phyloP scores from a whole-genome alignment of 2,329 filamentous ascomycete species.

The Colletotrichum sp. region DNA sequence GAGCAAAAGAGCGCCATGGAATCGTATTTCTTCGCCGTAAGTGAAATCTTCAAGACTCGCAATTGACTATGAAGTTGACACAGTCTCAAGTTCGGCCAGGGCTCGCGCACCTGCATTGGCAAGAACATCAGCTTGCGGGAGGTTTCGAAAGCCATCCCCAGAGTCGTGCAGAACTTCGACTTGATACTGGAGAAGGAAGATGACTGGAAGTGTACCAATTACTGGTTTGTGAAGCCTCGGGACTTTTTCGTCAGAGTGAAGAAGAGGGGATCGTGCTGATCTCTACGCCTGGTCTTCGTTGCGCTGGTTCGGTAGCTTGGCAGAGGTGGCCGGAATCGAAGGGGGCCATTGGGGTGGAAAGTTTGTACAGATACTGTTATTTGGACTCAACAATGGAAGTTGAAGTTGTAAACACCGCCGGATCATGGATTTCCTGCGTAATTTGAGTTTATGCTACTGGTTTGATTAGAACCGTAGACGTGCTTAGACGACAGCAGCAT shows the following conservation, averaged over 20 bases:
- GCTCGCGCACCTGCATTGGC: slow-evolving; percentile 54
- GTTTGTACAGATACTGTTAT: neutral
- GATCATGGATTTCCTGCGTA: no score
- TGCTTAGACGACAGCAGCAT: neutral
- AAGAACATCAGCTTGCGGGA: slow-evolving; percentile 40
- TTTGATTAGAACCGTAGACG: neutral
- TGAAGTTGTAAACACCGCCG: no score
- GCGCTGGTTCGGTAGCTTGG: neutral
- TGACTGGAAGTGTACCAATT: neutral
- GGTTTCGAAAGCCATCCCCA: slow-evolving; percentile 45
- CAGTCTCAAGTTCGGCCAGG: slow-evolving; percentile 50
- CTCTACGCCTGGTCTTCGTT: neutral
- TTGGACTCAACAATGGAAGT: neutral
- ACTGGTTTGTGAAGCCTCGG: neutral
- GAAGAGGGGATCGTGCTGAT: neutral
- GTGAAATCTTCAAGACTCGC: neutral
- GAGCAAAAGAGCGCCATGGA: slow-evolving; percentile 19
- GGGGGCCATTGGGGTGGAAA: neutral
- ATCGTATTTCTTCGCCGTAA: slow-evolving; percentile 1
- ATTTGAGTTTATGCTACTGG: neutral
- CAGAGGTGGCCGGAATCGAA: neutral
- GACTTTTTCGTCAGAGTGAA: neutral
- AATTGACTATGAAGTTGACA: neutral
- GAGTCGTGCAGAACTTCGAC: slow-evolving; percentile 36
- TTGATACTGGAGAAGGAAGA: slow-evolving; percentile 21